Percentiles rank a stretch among this genome's conserved stretches.
phyloP scores from a whole-genome alignment of 306 rosid species.

The Trifolium repens region DNA sequence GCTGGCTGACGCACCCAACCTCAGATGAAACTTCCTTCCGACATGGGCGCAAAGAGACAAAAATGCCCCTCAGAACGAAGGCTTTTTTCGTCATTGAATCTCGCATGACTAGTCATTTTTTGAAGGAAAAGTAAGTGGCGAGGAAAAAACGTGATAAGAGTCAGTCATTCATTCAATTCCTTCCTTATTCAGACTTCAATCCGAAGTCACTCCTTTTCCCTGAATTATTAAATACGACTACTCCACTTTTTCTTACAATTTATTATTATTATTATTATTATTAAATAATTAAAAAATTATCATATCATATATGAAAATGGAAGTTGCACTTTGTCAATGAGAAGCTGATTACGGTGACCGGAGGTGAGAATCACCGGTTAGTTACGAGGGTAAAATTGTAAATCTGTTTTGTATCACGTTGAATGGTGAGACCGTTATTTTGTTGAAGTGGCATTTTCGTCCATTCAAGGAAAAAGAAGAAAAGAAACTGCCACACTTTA shows the following conservation, averaged over 20 bases:
- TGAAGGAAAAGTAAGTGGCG: constrained; percentile 25
- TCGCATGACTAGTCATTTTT: not conserved
- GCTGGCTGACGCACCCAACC: no score
- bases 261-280: not conserved
- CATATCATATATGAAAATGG: not conserved
- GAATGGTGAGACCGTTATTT: no score
- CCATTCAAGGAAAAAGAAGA: not conserved
- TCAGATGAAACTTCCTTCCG: constrained; percentile 18
- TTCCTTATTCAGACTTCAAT: constrained; percentile 39
- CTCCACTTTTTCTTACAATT: not conserved
- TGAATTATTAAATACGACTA: not conserved
- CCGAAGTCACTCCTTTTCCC: constrained; percentile 49
- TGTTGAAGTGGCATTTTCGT: not conserved
- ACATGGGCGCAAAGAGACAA: not conserved
- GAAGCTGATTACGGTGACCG: not conserved
- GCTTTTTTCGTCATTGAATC: constrained; percentile 51
- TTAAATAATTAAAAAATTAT: not conserved
- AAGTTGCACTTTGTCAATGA: not conserved
- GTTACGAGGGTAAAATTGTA: constrained; percentile 32
- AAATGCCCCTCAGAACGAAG: constrained; percentile 22
- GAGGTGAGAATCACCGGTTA: constrained; percentile 8
- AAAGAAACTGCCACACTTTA: constrained; percentile 32
- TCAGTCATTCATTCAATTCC: not conserved
- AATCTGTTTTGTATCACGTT: not conserved
- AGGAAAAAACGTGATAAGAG: constrained; percentile 50